A percentile compares a stretch with the other conserved stretches of the same genome.
phyloP scores from a whole-genome alignment of 2,329 filamentous ascomycete genomes.

The Calonectria pauciramosa region DNA sequence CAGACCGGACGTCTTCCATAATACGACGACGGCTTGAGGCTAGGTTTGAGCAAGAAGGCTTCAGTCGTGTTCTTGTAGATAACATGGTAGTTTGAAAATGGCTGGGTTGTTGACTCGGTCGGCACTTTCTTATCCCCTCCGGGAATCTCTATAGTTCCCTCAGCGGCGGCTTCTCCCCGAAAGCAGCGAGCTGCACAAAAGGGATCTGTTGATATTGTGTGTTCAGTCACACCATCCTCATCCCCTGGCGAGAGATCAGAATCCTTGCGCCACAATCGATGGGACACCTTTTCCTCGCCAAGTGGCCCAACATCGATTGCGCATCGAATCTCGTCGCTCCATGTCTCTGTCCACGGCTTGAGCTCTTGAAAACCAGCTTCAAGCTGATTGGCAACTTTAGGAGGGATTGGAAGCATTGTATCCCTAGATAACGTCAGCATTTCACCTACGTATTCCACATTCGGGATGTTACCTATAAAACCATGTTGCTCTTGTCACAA shows the following conservation, averaged over 20 bases:
- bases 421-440: conserved; percentile 64
- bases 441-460: no score
- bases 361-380: conserved; percentile 92
- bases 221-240: conserved; percentile 47
- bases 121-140: conserved; percentile 50
- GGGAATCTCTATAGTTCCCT: conserved; percentile 61
- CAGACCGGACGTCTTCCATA: conserved; percentile 85
- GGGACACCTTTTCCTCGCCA: conserved; percentile 91
- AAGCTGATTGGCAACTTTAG: conserved; percentile 88
- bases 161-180: conserved; percentile 69
- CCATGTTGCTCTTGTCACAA: conserved; percentile 91
- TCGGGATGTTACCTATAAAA: conserved; percentile 78
- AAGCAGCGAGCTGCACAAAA: conserved; percentile 74
- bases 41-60: conserved; percentile 90
- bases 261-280: conserved; percentile 83
- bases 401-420: conserved; percentile 91
- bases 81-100: conserved; percentile 83
- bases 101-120: conserved; percentile 62
- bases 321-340: conserved; percentile 90
- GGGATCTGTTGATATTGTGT: conserved; percentile 65
- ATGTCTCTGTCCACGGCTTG: conserved; percentile 90
- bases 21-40: conserved; percentile 85
- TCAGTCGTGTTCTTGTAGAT: conserved; percentile 84
- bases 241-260: conserved; percentile 38
- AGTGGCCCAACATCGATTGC: conserved; percentile 90